phyloP scores from a whole-genome alignment of 1,284 basidiomycete genomes.

The Megacollybia platyphylla region DNA sequence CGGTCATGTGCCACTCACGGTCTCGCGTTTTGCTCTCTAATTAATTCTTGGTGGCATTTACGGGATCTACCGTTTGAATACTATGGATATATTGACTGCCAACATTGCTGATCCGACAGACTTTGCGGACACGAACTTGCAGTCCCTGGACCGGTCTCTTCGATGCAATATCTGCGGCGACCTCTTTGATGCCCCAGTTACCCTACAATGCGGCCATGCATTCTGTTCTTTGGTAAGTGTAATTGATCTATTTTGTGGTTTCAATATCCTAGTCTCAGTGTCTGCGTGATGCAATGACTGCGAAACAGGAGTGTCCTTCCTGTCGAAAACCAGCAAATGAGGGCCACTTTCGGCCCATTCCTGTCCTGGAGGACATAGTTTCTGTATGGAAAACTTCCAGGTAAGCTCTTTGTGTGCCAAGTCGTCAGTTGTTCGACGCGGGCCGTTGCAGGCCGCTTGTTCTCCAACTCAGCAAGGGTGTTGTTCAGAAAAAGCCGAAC shows the following conservation, averaged over 20 bases:
- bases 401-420: conserved; percentile 21
- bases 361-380: conserved; percentile 46
- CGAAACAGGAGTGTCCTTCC: conserved; percentile 50
- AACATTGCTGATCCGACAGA: conserved; percentile 56
- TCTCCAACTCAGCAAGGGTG: conserved; percentile 15
- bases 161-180: conserved; percentile 65
- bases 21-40: too few relatives aligned
- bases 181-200: conserved; percentile 56
- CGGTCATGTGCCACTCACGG: too few relatives aligned
- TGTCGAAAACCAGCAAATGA: conserved; percentile 48
- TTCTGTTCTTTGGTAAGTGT: conserved; percentile 62
- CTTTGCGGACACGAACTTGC: conserved; percentile 52
- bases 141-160: conserved; percentile 45
- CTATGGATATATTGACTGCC: neutral
- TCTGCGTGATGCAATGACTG: conserved; percentile 40
- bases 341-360: conserved; percentile 45
- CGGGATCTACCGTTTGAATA: too few relatives aligned
- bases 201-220: conserved; percentile 58
- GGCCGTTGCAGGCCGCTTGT: conserved; percentile 23
- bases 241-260: neutral
- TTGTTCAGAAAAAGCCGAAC: neutral
- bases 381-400: conserved; percentile 50
- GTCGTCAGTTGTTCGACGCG: neutral
- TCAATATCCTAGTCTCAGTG: conserved; percentile 34
- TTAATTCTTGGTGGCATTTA: too few relatives aligned